Base-by-base conservation (phyloP, 2,329 filamentous ascomycete genomes). In the Diplodia mutila region DNA sequence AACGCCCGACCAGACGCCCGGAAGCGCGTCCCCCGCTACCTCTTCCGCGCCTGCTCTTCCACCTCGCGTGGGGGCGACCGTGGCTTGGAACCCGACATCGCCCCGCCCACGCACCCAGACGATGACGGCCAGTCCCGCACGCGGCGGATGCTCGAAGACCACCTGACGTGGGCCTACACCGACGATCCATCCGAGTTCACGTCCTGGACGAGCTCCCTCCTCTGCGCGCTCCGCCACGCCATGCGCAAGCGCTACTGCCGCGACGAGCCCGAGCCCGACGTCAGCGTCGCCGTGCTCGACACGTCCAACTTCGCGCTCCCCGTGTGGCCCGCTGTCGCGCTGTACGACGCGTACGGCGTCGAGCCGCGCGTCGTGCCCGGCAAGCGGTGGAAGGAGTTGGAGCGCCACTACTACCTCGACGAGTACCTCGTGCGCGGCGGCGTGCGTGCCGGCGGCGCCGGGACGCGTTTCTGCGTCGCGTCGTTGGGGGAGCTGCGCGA, bases 131-230 rank as follows among this genome's bases (percentile, higher is more conserved):
- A 51, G 39, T n/a, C 25, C 25, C 7, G 18, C 39, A 66, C 64
- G 2, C 55, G 37, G 23, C 8, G 25, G 5, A 66, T 49, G 63
- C 25, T 66, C 37, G 37, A 42, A 14, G 27, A 57, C 21, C 63
- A 66, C 27, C 37, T 66, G 16, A 27, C n/a, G 6, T 66, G 52
- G 49, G n/a, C n/a, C n/a, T n/a, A 48, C n/a, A 32, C 42, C n/a
- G 12, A 9, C 3, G n/a, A 52, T 2, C 21, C 49, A 16, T 66
- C 63, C n/a, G 63, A 54, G 16, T 66, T 66, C n/a, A 49, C 25
- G 9, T 66, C 63, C 5, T 66, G 63, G 63, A 42, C 63, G 16
- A 66, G 63, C 37, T 66, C 63, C 9, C 63, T 66, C 12, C 27
- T 57, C 2, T 66, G 52, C 25, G 63, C 27, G 23, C 34, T 66